Base-by-base conservation (phyloP, 169 alveolate genomes). In the Cryptosporidium ubiquitum region DNA sequence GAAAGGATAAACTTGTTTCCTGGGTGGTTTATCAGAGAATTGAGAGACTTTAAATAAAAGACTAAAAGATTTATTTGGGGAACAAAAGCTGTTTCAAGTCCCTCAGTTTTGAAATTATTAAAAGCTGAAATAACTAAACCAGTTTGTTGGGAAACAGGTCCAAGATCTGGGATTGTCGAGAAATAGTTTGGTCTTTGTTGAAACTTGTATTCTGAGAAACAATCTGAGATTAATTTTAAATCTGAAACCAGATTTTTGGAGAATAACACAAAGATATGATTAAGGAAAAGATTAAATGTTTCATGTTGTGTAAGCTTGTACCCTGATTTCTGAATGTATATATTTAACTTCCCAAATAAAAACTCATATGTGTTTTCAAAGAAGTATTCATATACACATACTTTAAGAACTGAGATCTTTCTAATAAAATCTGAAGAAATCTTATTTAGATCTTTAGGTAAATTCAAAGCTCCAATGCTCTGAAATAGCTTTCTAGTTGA, bases 141-240 rank as follows among this genome's bases (percentile, higher is more conserved):
- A 29, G 51, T 57, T 20, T 42, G 5, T 57, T 70, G 84, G 7
- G 84, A 70, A 3, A 51, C 68, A 35, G 20, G 40, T 49, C 84
- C 84, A 0, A 70, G 7, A 10, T 70, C 84, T 16, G 84, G 69
- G 5, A 70, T 49, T 1, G 84, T 70, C 26, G 47, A 44, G 12
- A 49, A 70, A 26, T 37, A 23, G 10, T 26, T 26, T 16, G 84
- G 84, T 31, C 84, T 70, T 12, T 44, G 51, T 14, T 70, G 18
- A 7, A 70, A 70, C 23, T 47, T n/a, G 6, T 10, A 16, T 23
- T 26, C 29, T 5, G 9, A 5, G 5, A 70, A 37, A 20, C 84
- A 70, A 49, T 49, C 44, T 12, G 31, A 1, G 57, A 26, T 14
- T 26, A 70, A 7, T 49, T 40, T 23, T 42, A 12, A 14, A 23